Conservation (phyloP, 208 protist genomes). For the Lotmaria passim region DNA sequence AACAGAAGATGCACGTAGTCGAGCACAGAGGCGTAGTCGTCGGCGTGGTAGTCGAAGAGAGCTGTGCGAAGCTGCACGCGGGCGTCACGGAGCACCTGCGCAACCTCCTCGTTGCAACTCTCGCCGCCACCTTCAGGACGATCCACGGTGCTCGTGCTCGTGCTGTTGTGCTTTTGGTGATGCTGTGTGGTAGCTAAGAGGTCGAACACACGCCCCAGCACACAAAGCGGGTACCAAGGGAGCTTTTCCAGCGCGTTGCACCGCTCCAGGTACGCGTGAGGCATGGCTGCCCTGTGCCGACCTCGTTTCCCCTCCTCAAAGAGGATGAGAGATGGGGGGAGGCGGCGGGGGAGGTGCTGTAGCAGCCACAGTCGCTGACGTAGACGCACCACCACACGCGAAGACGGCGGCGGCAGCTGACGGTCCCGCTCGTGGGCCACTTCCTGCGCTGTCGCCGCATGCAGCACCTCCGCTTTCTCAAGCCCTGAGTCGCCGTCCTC, state of each 20-base stretch:
- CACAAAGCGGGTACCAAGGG: conserved; percentile 44
- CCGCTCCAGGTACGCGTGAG: conserved; percentile 46
- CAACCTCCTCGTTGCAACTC: no score
- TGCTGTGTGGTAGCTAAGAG: background rate
- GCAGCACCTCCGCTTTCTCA: background rate
- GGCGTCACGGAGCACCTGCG: conserved; percentile 5
- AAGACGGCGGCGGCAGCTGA: conserved; percentile 15
- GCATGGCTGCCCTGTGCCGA: conserved; percentile 1
- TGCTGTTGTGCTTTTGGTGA: no score
- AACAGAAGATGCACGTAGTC: conserved; percentile 42
- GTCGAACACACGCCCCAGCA: conserved; percentile 18
- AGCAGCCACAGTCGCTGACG: conserved; percentile 64
- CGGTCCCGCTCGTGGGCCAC: background rate
- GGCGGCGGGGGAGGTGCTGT: conserved; percentile 45
- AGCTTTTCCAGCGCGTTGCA: conserved; percentile 39
- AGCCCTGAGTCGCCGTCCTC: background rate
- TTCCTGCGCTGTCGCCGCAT: conserved; percentile 1
- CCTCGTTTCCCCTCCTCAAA: conserved; percentile 31
- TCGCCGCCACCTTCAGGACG: no score
- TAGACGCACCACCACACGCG: conserved; percentile 49
- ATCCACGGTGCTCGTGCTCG: no score
- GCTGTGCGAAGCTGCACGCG: background rate
- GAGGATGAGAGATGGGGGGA: conserved; percentile 58
- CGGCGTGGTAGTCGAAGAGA: conserved; percentile 16
- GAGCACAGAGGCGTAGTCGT: conserved; percentile 34